Conservation (phyloP, 495 filamentous ascomycete genomes). For the Neurospora sp. region DNA sequence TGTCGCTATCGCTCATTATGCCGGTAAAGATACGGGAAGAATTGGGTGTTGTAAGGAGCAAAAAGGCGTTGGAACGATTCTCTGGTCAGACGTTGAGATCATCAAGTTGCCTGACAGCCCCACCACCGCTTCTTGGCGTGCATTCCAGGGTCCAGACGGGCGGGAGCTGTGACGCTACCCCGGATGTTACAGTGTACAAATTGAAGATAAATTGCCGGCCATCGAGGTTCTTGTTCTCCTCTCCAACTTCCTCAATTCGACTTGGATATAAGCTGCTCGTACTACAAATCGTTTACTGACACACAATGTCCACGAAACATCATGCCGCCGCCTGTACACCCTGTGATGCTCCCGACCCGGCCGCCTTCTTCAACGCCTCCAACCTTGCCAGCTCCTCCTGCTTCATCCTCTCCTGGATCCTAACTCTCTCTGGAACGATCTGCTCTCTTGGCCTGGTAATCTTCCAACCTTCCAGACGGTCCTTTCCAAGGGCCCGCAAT, state of each 20-base stretch:
- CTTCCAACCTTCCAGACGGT: slow-evolving; percentile 52
- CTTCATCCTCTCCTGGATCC: slow-evolving; percentile 42
- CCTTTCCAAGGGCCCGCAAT: slow-evolving; percentile 46
- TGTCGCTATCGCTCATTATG: slow-evolving; percentile 51
- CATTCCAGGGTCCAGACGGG: neutral
- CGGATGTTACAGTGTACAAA: neutral
- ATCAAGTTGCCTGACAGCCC: neutral
- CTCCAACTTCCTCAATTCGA: neutral
- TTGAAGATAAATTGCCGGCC: neutral
- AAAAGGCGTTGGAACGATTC: neutral
- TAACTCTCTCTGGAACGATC: slow-evolving; percentile 31
- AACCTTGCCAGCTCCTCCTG: slow-evolving; percentile 32
- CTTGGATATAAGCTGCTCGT: neutral
- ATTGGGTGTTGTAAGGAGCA: neutral
- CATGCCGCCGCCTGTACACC: neutral
- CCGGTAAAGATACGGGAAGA: neutral
- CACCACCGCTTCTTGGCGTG: neutral
- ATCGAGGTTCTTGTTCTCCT: neutral
- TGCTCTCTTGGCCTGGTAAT: slow-evolving; percentile 43
- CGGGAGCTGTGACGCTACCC: slow-evolving; percentile 2
- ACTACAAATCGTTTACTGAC: neutral
- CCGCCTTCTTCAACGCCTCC: slow-evolving; percentile 14
- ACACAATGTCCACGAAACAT: neutral
- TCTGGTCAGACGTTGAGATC: neutral
- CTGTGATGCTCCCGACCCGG: neutral